phyloP scores from a whole-genome alignment of 2,329 filamentous ascomycete species.

The Diatrype stigma region DNA sequence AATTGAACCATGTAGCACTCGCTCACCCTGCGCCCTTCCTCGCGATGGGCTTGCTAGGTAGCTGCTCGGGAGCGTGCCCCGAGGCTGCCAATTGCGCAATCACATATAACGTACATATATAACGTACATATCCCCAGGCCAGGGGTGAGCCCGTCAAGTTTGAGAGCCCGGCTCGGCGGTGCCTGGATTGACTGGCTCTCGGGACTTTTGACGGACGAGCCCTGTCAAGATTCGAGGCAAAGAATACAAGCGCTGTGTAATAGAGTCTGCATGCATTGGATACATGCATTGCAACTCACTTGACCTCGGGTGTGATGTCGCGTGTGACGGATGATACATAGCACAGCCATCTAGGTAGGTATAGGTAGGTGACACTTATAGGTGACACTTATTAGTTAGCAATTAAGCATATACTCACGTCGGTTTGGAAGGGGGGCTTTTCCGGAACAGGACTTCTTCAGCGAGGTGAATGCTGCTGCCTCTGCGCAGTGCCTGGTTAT shows the following conservation, averaged over 20 bases:
- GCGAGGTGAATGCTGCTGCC: no score
- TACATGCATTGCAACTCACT: conserved; percentile 29
- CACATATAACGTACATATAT: not conserved
- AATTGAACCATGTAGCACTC: not conserved
- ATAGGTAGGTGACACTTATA: not conserved
- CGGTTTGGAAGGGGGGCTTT: no score
- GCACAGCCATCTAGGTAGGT: no score
- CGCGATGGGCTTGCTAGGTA: not conserved
- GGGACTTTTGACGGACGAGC: conserved; percentile 14
- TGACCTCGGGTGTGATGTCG: conserved; percentile 17
- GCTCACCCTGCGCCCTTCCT: not conserved
- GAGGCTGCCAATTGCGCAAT: not conserved
- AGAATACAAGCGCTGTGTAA: conserved; percentile 6
- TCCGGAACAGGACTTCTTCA: no score
- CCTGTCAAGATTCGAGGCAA: conserved; percentile 11
- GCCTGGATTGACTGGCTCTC: conserved; percentile 22
- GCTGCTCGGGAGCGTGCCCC: not conserved
- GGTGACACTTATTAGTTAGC: no score
- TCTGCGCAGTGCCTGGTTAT: no score
- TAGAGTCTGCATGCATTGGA: conserved; percentile 12
- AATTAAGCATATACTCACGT: no score
- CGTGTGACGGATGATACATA: no score
- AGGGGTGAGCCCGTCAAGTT: conserved; percentile 16
- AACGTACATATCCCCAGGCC: not conserved
- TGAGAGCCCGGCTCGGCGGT: conserved; percentile 23